Evolutionary conservation across 2,329 filamentous ascomycete genomes (phyloP), one percentile per base, ranked within the genome.

Genomic region (Fusarium mundagurra): DNA sequence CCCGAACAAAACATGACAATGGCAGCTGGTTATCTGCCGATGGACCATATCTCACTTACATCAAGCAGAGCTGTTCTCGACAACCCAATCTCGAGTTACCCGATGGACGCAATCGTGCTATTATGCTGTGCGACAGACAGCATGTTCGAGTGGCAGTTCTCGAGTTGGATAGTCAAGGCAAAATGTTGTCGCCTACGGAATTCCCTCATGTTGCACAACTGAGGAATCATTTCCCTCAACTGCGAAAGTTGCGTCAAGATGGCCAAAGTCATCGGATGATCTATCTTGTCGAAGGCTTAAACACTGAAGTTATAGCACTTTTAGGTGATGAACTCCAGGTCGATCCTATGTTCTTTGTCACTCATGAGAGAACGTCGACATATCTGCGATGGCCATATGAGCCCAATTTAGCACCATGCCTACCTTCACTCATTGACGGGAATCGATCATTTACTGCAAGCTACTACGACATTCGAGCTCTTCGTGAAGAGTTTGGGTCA

Each of bases 261-360:
- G 20, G 36, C 12, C 55, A 48, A 50, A 38, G 43, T 22, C 53
- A n/a, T 39, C 24, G n/a, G 34, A 55, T 48, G 16, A 47, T 61
- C 34, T 61, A 64, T 61, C 61, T 64, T 29, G 22, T 63, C 43
- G 34, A 62, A 14, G 57, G 61, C 29, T 22, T 61, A 17, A 50
- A 62, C 17, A 45, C 24, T 24, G 20, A 62, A 36, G 36, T 48
- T 5, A 34, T 64, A 62, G 55, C 57, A 22, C 43, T 62, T 27
- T 43, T 62, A 7, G 61, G 61, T 39, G 29, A 64, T 18, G 38
- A 43, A 31, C 57, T 64, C 39, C 38, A 48, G 27, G 14, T 64
- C 41, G 61, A 62, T 9, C 61, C 57, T n/a, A 41, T 64, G 24
- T 62, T 64, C 27, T 62, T 64, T 27, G 61, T 62, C 43, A 62